Conservation (phyloP, 2,329 filamentous ascomycete species). For the Ilyonectria mors-panacis region DNA sequence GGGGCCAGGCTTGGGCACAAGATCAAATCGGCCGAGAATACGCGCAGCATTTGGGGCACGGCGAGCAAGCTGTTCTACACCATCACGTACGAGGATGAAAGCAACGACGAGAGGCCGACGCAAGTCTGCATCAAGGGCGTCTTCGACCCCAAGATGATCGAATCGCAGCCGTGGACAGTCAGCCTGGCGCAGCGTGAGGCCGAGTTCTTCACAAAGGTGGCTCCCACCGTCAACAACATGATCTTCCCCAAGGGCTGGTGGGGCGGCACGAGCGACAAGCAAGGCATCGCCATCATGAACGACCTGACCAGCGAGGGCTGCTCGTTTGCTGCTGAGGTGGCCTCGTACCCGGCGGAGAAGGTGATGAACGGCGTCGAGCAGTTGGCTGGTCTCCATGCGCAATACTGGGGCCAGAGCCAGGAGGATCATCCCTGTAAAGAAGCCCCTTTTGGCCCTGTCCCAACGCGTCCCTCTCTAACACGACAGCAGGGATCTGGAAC, state of each 20-base stretch:
- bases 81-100: conserved; percentile 48
- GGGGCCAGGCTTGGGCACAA: conserved; percentile 38
- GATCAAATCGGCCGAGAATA: conserved; percentile 44
- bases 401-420: conserved; percentile 51
- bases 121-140: conserved; percentile 56
- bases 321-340: conserved; percentile 53
- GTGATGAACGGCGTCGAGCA: conserved; percentile 56
- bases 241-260: conserved; percentile 55
- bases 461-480: conserved; percentile 8
- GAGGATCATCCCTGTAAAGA: conserved; percentile 49
- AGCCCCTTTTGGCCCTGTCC: fast-evolving
- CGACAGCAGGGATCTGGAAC: conserved; percentile 48
- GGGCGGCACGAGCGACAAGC: conserved; percentile 52
- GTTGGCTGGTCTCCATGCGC: conserved; percentile 58
- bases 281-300: conserved; percentile 57
- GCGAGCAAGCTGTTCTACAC: conserved; percentile 49
- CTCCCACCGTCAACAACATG: conserved; percentile 50
- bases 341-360: conserved; percentile 49
- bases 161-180: conserved; percentile 43
- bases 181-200: conserved; percentile 54
- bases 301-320: conserved; percentile 52
- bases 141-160: conserved; percentile 54
- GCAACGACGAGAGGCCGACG: conserved; percentile 24
- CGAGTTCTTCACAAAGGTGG: conserved; percentile 55
- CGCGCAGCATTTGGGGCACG: conserved; percentile 47